Evolutionary conservation across 352 stramenopile genomes (phyloP).

Genomic region (Globisporangium barbulae): DNA sequence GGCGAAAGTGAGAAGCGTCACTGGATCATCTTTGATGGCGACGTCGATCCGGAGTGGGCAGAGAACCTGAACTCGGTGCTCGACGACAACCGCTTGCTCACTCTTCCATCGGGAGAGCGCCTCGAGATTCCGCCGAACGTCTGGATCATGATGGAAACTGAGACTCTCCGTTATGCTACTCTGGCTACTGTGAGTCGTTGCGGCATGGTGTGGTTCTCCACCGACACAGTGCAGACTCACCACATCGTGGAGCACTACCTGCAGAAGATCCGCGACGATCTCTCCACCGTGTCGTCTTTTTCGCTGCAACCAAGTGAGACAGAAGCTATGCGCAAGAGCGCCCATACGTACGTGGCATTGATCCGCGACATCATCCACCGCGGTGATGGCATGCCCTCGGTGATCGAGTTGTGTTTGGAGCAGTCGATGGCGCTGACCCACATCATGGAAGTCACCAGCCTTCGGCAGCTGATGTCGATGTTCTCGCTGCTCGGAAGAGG

Average conservation of each 20-base stretch:
- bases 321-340: conserved; percentile 62
- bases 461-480: conserved; percentile 95
- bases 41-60: conserved; percentile 99
- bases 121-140: conserved; percentile 98
- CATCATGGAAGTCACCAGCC: conserved; percentile 95
- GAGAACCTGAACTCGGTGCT: conserved; percentile 99
- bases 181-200: conserved; percentile 99
- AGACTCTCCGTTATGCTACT: conserved; percentile 98
- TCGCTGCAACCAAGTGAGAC: conserved; percentile 62
- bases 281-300: conserved; percentile 62
- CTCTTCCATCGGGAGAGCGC: conserved; percentile 97
- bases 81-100: conserved; percentile 99
- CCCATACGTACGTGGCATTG: conserved; percentile 57
- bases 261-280: conserved; percentile 62
- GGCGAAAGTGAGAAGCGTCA: conserved; percentile 95
- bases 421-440: conserved; percentile 90
- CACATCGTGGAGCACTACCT: conserved; percentile 91
- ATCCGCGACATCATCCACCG: conserved; percentile 58
- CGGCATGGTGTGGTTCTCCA: conserved; percentile 99
- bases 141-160: conserved; percentile 99
- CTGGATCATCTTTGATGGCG: conserved; percentile 99
- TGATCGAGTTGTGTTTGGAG: conserved; percentile 93
- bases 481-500: conserved; percentile 95
- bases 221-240: conserved; percentile 92
- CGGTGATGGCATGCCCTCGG: conserved; percentile 48